Conservation (phyloP, 768 basidiomycete genomes). For the Tephrocybe rancida region DNA sequence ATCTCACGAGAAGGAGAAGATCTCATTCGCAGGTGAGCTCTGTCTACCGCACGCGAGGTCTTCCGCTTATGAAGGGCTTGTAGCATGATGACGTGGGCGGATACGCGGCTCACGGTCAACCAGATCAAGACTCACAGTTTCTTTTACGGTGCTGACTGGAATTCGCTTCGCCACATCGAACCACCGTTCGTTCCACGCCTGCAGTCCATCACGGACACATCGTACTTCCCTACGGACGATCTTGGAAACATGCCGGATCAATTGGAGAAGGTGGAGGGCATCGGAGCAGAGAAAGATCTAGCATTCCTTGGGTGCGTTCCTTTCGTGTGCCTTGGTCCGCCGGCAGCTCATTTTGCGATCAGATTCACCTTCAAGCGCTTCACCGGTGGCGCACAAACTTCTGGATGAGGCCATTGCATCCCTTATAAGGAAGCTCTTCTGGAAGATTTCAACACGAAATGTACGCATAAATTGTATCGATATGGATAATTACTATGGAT, state of each 20-base stretch:
- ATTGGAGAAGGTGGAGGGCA: slow-evolving; percentile 59
- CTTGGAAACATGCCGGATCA: slow-evolving; percentile 70
- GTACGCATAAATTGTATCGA: slow-evolving; percentile 1
- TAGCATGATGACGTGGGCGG: slow-evolving; percentile 87
- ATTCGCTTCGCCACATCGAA: slow-evolving; percentile 86
- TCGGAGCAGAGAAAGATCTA: slow-evolving; percentile 68
- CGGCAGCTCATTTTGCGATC: background rate
- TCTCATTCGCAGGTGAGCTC: slow-evolving; percentile 75
- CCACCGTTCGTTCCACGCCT: slow-evolving; percentile 95
- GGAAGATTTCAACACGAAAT: background rate
- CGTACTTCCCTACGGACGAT: slow-evolving; percentile 96
- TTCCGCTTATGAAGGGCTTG: slow-evolving; percentile 12
- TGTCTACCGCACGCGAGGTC: background rate
- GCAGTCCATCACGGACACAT: slow-evolving; percentile 90
- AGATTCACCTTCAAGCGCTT: slow-evolving; percentile 90
- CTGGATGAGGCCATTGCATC: slow-evolving; percentile 10
- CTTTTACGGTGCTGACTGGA: slow-evolving; percentile 97
- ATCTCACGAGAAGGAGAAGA: slow-evolving; percentile 92
- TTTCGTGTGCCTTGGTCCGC: background rate
- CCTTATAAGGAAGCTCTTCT: background rate
- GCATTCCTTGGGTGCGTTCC: slow-evolving; percentile 62
- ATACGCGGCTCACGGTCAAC: slow-evolving; percentile 72
- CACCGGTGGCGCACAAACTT: slow-evolving; percentile 36
- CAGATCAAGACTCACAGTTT: slow-evolving; percentile 94
- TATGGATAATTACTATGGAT: background rate